These are phyloP conservation scores for Tulasnella sp. DNA, from an alignment of 768 basidiomycete genomes.

Conservation along the genomic window DNA sequence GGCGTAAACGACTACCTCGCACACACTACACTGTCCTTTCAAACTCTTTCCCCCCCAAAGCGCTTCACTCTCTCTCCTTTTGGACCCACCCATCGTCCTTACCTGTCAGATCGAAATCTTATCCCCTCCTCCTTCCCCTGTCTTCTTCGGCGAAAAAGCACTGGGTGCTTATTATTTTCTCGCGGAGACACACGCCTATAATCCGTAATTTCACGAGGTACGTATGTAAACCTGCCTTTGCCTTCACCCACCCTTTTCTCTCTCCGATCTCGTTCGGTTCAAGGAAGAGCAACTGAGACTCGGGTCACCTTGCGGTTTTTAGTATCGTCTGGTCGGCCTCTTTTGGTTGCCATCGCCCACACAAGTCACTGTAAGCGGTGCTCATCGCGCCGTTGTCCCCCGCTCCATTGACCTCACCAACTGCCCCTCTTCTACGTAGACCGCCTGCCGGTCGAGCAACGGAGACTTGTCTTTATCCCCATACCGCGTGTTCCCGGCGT, in stretches of 20 bases:
- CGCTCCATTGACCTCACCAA: not conserved
- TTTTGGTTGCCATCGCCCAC: not conserved
- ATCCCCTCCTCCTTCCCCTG: constrained; percentile 4
- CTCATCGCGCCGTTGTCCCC: not conserved
- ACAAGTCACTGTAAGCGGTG: constrained; percentile 5
- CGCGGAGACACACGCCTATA: constrained; percentile 15
- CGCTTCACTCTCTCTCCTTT: constrained; percentile 12
- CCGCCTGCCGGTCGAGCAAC: constrained; percentile 12
- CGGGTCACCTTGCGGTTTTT: not conserved
- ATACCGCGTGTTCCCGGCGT: not conserved
- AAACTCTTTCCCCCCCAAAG: not conserved
- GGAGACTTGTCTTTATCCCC: constrained; percentile 3
- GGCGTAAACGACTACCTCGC: constrained; percentile 4
- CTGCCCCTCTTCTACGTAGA: not conserved
- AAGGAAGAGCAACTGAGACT: constrained; percentile 1
- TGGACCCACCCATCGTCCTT: not conserved
- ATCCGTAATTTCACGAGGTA: constrained; percentile 18
- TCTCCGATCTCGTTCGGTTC: not conserved
- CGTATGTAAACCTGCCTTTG: constrained; percentile 15
- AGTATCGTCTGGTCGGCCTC: not conserved
- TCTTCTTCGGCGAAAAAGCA: constrained; percentile 10
- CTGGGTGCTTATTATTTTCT: constrained; percentile 13
- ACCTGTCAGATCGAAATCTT: constrained; percentile 14
- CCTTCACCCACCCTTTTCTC: constrained; percentile 1
- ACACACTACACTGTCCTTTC: constrained; percentile 1